Evolutionary conservation across 2,329 filamentous ascomycete genomes (phyloP).

Genomic region (Parafenestella ontariensis): DNA sequence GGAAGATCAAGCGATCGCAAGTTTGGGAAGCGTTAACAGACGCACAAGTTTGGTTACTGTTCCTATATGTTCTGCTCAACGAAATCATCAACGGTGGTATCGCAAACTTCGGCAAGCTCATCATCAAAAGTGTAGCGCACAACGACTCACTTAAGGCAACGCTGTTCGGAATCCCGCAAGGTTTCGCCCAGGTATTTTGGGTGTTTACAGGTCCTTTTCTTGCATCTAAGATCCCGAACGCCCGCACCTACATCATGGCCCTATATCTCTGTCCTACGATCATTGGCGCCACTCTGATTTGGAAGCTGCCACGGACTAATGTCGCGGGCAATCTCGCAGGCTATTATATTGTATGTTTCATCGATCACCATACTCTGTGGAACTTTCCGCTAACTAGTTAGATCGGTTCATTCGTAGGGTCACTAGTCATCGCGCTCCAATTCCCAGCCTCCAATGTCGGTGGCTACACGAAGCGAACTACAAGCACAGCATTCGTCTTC

Average conservation of each 20-base stretch:
- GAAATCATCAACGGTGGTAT: constrained; percentile 62
- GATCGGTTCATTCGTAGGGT: too few relatives aligned
- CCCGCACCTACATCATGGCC: constrained; percentile 61
- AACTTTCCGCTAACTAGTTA: too few relatives aligned
- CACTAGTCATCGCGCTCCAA: constrained; percentile 58
- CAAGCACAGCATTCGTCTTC: constrained; percentile 57
- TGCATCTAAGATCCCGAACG: constrained; percentile 59
- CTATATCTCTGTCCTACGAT: constrained; percentile 61
- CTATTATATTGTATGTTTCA: constrained; percentile 59
- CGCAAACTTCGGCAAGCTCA: constrained; percentile 63
- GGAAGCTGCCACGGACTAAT: constrained; percentile 55
- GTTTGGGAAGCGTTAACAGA: constrained; percentile 57
- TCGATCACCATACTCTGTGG: too few relatives aligned
- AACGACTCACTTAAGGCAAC: constrained; percentile 56
- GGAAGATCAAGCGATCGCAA: constrained; percentile 57
- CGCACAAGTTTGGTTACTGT: constrained; percentile 55
- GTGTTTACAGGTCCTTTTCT: constrained; percentile 62
- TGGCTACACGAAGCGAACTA: constrained; percentile 45
- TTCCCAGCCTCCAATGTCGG: constrained; percentile 59
- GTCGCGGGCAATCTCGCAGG: constrained; percentile 59
- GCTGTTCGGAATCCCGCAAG: constrained; percentile 62
- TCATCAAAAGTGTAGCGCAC: constrained; percentile 59
- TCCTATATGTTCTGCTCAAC: constrained; percentile 59
- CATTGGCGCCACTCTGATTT: constrained; percentile 58
- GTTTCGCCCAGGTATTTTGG: constrained; percentile 62